Conservation (phyloP, 768 basidiomycete species). For the Phlegmacium glaucopus region DNA sequence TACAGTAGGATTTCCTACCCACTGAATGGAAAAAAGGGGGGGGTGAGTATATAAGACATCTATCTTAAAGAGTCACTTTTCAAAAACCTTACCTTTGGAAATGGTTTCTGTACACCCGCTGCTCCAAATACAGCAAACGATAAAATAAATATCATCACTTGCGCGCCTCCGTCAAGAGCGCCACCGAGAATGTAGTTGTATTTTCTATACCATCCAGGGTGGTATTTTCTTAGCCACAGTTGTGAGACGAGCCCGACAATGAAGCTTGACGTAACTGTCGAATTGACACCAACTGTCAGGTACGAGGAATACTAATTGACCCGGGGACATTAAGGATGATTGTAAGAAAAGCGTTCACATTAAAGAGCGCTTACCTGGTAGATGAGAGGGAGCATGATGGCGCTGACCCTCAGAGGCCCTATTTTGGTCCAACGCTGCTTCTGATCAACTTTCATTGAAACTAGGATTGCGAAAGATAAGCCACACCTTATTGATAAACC, state of each 20-base stretch:
- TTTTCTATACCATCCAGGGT: slow-evolving; percentile 65
- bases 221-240: slow-evolving; percentile 50
- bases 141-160: slow-evolving; percentile 61
- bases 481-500: slow-evolving; percentile 48
- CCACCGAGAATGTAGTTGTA: slow-evolving; percentile 70
- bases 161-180: slow-evolving; percentile 62
- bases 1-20: slow-evolving; percentile 50
- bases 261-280: slow-evolving; percentile 42
- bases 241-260: slow-evolving; percentile 57
- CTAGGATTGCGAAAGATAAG: neutral
- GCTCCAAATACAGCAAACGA: slow-evolving; percentile 67
- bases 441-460: neutral
- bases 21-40: slow-evolving; percentile 21
- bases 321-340: no score
- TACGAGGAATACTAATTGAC: slow-evolving; percentile 33
- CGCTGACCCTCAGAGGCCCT: slow-evolving; percentile 46
- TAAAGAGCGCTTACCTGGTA: slow-evolving; percentile 34
- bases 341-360: no score
- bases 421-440: slow-evolving; percentile 52
- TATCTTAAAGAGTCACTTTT: no score
- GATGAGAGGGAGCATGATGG: slow-evolving; percentile 53
- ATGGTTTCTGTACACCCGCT: slow-evolving; percentile 43
- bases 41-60: no score
- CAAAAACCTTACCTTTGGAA: slow-evolving; percentile 38
- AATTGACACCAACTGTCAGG: slow-evolving; percentile 55